Evolutionary conservation across 331 rosid species (phyloP), one percentile per base, ranked within the genome.

Genomic region (Cucumis variabilis): DNA sequence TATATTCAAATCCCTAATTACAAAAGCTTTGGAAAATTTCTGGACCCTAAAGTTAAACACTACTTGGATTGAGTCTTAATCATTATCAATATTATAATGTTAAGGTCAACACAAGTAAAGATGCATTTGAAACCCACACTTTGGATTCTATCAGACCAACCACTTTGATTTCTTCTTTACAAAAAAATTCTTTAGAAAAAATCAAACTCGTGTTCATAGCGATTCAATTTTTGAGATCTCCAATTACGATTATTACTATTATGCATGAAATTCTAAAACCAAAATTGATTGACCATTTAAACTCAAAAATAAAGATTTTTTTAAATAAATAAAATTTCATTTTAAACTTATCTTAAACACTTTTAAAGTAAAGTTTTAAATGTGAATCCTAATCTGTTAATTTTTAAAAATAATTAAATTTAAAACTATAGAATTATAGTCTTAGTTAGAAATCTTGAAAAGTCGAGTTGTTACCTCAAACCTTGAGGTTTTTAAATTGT

Each of bases 11-110:
- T 66, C 30, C 71, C 30, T 66, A 69, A 69, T 69, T 69, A 27
- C 41, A 69, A 69, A 69, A 27, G 11, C 5, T 68, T 69, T 68
- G 11, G 75, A 7, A 27, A 1, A 13, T 69, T 69, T 70, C 60
- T 70, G 15, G 3, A 28, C 0, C 11, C 44, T 44, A 44, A 69
- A 70, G 1, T 7, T 44, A 44, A 44, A 70, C 44, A 28, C 75
- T 70, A 28, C 77, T 71, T 30, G 50, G 77, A 71, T 30, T 71
- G 24, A 71, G 50, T 70, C 76, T 70, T 9, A 33, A 72, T 72
- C 50, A 30, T 30, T 7, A 72, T 17, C 12, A 33, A 72, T 30
- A 33, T 72, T 17, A 72, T 72, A 72, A 30, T 30, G 77, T 19
- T 33, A 72, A 33, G 9, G 77, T 72, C 77, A 72, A 72, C 37